A percentile compares a stretch with the other conserved stretches of the same genome.
Conservation (phyloP, 106 monocot species). For the Allium sativum region DNA sequence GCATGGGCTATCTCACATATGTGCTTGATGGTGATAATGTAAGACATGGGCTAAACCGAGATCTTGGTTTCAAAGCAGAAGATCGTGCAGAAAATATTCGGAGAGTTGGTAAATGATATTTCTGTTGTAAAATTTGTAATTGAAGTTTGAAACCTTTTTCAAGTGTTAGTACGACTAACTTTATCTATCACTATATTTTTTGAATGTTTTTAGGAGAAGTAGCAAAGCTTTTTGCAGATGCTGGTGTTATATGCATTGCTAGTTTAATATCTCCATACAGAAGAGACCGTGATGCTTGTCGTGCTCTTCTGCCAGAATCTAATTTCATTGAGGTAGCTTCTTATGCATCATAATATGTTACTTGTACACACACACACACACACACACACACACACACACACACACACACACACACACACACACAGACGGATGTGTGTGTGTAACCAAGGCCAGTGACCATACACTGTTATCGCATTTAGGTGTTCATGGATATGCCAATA, state of each 20-base stretch:
- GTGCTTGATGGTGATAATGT: slow-evolving; percentile 95
- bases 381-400: no score
- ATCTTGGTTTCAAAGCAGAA: slow-evolving; percentile 77
- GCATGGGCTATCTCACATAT: slow-evolving; percentile 61
- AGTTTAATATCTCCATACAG: slow-evolving; percentile 95
- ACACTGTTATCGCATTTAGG: slow-evolving; percentile 18
- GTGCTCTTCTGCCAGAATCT: slow-evolving; percentile 55
- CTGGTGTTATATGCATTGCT: slow-evolving; percentile 88
- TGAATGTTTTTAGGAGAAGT: slow-evolving; percentile 54
- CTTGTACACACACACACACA: no score
- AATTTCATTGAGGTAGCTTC: slow-evolving; percentile 67
- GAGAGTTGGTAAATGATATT: slow-evolving; percentile 55
- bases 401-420: no score
- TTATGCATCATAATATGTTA: neutral
- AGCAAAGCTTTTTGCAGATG: slow-evolving; percentile 94
- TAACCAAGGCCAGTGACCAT: no score
- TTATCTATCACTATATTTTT: no score
- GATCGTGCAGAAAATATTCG: slow-evolving; percentile 91
- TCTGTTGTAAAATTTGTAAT: neutral
- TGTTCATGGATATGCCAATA: slow-evolving; percentile 72
- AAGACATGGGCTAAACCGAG: slow-evolving; percentile 86
- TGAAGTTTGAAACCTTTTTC: neutral
- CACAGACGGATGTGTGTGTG: no score
- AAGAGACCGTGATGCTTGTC: slow-evolving; percentile 74
- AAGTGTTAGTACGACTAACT: no score